Evolutionary conservation across 148 eudicot genomes (phyloP), one percentile per base, ranked within the genome.

Genomic region (Silene latifolia): DNA sequence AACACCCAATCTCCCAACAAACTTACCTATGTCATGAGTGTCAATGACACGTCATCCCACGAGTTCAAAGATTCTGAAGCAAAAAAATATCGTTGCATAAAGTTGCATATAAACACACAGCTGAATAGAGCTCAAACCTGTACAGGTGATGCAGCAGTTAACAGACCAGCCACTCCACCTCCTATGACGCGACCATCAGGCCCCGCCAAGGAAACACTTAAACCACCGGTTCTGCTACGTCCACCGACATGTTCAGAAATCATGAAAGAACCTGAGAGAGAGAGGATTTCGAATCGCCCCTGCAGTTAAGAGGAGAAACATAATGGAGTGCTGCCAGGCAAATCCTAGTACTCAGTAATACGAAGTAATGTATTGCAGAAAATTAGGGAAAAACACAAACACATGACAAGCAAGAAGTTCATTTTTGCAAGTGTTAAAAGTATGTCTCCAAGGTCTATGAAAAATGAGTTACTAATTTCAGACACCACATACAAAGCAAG

Each of bases 151-250:
- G 97, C 94, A 74, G 98, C 98, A 60, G 80, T 86, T 51, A 93
- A 83, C 67, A 87, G 82, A 63, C 98, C 98, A 47, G 94, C 97
- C 64, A 93, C 97, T 77, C 87, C 86, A 70, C 98, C 98, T 61
- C 97, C 97, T 15, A 93, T 80, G 73, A 91, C 88, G 72, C 91
- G 89, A 46, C 98, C 98, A 80, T 93, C 94, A 21, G 94, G 88
- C 71, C 92, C 97, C 59, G 97, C 87, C 66, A 93, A 83, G 15
- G 98, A 83, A 60, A 88, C 84, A 75, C 92, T 89, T 82, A 93
- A 67, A 46, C 94, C 92, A 78, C 98, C 98, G 1, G 86, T 87
- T 74, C 94, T 82, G 82, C 90, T 87, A 67, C 86, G 83, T 71
- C 85, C 94, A 61, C 97, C 90, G 46, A 78, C 89, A 73, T 74